These are phyloP conservation scores for Tetragonia tetragonoides DNA, from an alignment of 148 eudicot species.

Conservation along the genomic window DNA sequence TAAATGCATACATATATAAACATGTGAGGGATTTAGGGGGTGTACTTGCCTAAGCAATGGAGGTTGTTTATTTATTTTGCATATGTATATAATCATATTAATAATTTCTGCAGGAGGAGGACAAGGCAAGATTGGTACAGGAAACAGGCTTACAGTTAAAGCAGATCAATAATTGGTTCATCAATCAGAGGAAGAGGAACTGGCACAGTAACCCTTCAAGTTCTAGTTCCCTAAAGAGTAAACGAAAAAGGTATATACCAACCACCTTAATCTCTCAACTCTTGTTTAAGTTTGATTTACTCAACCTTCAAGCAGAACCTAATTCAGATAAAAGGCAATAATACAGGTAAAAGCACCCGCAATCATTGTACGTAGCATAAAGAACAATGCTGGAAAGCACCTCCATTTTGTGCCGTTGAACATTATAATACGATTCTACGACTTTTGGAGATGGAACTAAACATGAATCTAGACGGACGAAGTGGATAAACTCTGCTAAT, in stretches of 20 bases:
- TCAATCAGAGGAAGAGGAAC: slow-evolving; percentile 91
- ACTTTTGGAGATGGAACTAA: slow-evolving; percentile 9
- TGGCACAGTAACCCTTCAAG: slow-evolving; percentile 93
- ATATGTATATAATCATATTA: not conserved
- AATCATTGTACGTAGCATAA: slow-evolving; percentile 29
- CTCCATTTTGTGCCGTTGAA: slow-evolving; percentile 5
- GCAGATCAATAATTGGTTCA: slow-evolving; percentile 97
- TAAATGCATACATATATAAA: too few relatives aligned
- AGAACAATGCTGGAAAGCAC: slow-evolving; percentile 13
- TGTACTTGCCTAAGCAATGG: too few relatives aligned
- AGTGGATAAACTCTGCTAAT: slow-evolving; percentile 23
- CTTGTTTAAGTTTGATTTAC: not conserved
- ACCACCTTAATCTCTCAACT: not conserved
- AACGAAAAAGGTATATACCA: slow-evolving; percentile 78
- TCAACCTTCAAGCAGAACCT: not conserved
- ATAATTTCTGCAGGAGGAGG: slow-evolving; percentile 63
- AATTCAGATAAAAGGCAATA: not conserved
- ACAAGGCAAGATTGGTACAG: slow-evolving; percentile 88
- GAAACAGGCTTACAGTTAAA: slow-evolving; percentile 93
- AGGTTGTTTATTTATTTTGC: not conserved
- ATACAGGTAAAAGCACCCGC: slow-evolving; percentile 36
- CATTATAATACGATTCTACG: slow-evolving; percentile 4
- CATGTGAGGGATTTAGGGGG: too few relatives aligned
- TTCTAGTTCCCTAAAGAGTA: slow-evolving; percentile 61
- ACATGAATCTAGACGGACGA: not conserved